These are phyloP conservation scores for Syzygium malaccense DNA, from an alignment of 441 rosid genomes.

Conservation along the genomic window DNA sequence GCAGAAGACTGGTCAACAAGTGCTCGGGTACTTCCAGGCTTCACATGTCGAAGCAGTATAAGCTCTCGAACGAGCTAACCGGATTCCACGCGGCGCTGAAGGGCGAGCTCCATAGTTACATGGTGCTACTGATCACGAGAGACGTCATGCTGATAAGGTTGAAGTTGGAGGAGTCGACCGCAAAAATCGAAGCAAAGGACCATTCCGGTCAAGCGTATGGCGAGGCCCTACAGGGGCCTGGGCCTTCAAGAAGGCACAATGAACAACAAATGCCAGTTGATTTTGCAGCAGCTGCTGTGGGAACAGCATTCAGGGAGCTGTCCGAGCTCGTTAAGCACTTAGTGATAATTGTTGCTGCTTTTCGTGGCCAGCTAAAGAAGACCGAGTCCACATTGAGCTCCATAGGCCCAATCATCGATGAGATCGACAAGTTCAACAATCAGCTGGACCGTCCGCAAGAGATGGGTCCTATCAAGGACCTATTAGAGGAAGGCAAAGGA, in stretches of 20 bases:
- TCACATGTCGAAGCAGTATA: background rate
- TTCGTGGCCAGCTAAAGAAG: background rate
- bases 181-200: no score
- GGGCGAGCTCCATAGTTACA: background rate
- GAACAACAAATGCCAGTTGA: no score
- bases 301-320: background rate
- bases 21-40: background rate
- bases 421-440: slow-evolving; percentile 12
- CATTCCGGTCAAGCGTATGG: background rate
- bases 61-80: background rate
- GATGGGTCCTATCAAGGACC: background rate
- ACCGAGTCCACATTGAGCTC: slow-evolving; percentile 9
- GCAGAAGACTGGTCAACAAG: background rate
- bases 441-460: slow-evolving; percentile 10
- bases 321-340: background rate
- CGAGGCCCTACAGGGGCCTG: no score
- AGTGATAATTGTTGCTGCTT: background rate
- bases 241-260: no score
- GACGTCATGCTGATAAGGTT: background rate
- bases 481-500: slow-evolving; percentile 8
- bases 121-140: background rate
- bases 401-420: background rate
- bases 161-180: background rate
- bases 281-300: background rate
- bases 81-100: background rate